Percentiles rank a stretch among this genome's conserved stretches.
Evolutionary conservation across 163 green algal species (phyloP).

Genomic region (Scenedesmus sp.): DNA sequence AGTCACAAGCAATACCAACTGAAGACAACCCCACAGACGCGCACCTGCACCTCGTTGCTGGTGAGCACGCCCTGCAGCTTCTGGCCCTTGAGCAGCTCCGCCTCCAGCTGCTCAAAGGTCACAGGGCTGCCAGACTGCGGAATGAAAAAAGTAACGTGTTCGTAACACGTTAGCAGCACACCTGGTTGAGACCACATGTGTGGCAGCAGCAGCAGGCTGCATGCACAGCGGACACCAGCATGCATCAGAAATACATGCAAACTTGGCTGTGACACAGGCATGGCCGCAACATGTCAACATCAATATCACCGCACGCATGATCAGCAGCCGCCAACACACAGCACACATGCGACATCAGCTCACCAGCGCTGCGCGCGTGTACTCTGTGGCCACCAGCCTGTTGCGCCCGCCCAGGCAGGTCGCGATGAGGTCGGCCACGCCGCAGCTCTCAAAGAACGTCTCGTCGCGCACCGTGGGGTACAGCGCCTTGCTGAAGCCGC

Average conservation of each 20-base stretch:
- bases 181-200: too few relatives aligned
- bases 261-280: too few relatives aligned
- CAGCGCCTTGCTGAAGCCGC: conserved; percentile 65
- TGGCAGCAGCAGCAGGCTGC: too few relatives aligned
- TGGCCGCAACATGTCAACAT: not conserved
- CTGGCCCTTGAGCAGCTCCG: conserved; percentile 80
- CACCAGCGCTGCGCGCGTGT: conserved; percentile 55
- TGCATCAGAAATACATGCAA: too few relatives aligned
- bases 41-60: conserved; percentile 81
- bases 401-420: conserved; percentile 88
- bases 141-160: not conserved
- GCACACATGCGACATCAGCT: not conserved
- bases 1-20: not conserved
- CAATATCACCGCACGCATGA: not conserved
- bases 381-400: conserved; percentile 76
- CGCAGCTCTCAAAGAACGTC: conserved; percentile 83
- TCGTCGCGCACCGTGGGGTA: conserved; percentile 77
- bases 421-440: conserved; percentile 84
- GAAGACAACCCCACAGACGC: not conserved
- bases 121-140: conserved; percentile 52
- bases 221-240: too few relatives aligned
- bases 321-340: not conserved
- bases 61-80: conserved; percentile 91
- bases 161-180: too few relatives aligned
- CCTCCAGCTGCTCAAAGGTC: conserved; percentile 76